Evolutionary conservation across 805 yeast genomes (phyloP).

Genomic region (Komagataella phaffii): DNA sequence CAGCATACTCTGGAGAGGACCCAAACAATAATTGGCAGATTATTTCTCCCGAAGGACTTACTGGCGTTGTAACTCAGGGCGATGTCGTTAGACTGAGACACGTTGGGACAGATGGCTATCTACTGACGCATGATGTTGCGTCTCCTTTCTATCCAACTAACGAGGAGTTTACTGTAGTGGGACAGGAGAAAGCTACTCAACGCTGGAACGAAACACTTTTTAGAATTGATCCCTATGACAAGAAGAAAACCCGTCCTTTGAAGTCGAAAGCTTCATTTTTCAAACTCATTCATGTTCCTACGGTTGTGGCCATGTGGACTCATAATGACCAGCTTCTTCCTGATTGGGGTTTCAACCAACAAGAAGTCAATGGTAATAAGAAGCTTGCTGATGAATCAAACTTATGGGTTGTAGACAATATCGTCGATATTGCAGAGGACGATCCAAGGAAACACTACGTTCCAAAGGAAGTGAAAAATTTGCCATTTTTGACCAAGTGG

Average conservation of each 20-base stretch:
- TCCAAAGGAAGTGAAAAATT: conserved; percentile 45
- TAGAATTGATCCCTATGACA: conserved; percentile 49
- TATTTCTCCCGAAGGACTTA: conserved; percentile 38
- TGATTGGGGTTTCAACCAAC: conserved; percentile 89
- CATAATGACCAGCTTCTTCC: conserved; percentile 76
- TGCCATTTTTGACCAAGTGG: conserved; percentile 81
- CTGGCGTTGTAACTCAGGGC: conserved; percentile 46
- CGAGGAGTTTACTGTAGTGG: conserved; percentile 78
- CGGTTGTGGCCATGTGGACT: conserved; percentile 91
- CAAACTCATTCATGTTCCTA: conserved; percentile 68
- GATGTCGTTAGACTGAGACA: conserved; percentile 74
- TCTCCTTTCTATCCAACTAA: conserved; percentile 88
- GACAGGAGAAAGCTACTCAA: conserved; percentile 40
- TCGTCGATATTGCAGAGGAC: conserved; percentile 34
- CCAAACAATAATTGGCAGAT: conserved; percentile 78
- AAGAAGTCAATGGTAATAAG: conserved; percentile 92
- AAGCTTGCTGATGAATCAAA: conserved; percentile 54
- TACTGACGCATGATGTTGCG: conserved; percentile 91
- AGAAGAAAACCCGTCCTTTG: conserved; percentile 33
- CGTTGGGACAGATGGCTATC: conserved; percentile 61
- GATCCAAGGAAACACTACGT: conserved; percentile 51
- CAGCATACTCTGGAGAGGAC: conserved; percentile 46
- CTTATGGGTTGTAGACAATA: conserved; percentile 65
- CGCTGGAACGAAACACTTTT: conserved; percentile 68
- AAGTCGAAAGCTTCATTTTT: conserved; percentile 61